phyloP scores from a whole-genome alignment of 192 early-diverging fungal genomes.

The Coemansia sp. region DNA sequence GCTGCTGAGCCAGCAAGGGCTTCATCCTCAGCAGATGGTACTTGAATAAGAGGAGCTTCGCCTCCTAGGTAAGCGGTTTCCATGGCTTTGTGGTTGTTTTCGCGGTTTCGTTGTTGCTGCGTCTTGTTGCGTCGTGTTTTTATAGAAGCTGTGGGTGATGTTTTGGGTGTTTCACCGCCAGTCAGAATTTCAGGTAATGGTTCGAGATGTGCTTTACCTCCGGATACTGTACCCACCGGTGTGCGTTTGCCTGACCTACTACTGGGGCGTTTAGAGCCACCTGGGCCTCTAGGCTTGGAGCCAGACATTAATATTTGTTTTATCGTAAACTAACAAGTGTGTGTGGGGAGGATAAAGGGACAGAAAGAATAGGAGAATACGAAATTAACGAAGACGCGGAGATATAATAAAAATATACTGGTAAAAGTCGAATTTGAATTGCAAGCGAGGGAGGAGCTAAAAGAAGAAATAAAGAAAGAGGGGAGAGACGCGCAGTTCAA shows the following conservation, averaged over 20 bases:
- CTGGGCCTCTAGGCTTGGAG: slow-evolving; percentile 14
- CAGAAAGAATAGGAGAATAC: neutral
- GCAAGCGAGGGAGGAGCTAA: too few relatives aligned
- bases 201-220: slow-evolving; percentile 12
- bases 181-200: slow-evolving; percentile 34
- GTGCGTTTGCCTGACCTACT: slow-evolving; percentile 9
- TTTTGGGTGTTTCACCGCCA: slow-evolving; percentile 1
- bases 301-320: slow-evolving; percentile 35
- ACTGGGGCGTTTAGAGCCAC: slow-evolving; percentile 3
- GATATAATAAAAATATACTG: neutral
- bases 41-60: slow-evolving; percentile 6
- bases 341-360: neutral
- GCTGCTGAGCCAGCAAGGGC: too few relatives aligned
- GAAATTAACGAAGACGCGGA: neutral
- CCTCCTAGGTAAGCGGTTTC: slow-evolving; percentile 1
- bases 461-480: too few relatives aligned
- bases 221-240: neutral
- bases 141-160: slow-evolving; percentile 1
- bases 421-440: too few relatives aligned
- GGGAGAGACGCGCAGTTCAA: too few relatives aligned
- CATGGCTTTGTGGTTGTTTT: neutral
- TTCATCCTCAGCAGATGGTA: neutral
- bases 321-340: too few relatives aligned
- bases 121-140: neutral
- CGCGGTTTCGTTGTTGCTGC: neutral